These are phyloP conservation scores for Pichia californica DNA, from an alignment of 805 yeast genomes.

Conservation along the genomic window DNA sequence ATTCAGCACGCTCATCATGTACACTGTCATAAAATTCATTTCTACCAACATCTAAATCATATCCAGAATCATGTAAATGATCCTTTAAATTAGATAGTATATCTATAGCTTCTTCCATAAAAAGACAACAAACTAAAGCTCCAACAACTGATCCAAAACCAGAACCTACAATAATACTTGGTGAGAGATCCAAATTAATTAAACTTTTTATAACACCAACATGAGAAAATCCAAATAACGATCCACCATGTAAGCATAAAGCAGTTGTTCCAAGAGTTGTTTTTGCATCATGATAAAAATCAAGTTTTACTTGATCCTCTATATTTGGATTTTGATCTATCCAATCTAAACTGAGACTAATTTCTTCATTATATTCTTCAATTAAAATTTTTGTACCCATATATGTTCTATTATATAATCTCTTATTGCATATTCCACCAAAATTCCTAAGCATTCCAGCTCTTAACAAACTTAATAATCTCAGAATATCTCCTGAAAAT, in stretches of 20 bases:
- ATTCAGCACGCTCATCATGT: constrained; percentile 26
- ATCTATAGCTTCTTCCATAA: constrained; percentile 53
- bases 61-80: constrained; percentile 30
- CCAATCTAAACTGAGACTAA: constrained; percentile 51
- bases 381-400: constrained; percentile 85
- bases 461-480: constrained; percentile 60
- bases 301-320: constrained; percentile 51
- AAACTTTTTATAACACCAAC: constrained; percentile 86
- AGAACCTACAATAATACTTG: constrained; percentile 82
- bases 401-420: constrained; percentile 73
- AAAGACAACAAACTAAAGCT: constrained; percentile 68
- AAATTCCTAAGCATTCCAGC: constrained; percentile 85
- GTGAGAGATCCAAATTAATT: constrained; percentile 67
- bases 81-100: constrained; percentile 35
- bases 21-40: constrained; percentile 22
- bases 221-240: constrained; percentile 90
- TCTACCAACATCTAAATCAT: constrained; percentile 33
- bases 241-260: constrained; percentile 87
- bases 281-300: constrained; percentile 78
- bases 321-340: constrained; percentile 17
- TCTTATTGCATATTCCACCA: constrained; percentile 81
- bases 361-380: constrained; percentile 80
- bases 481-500: constrained; percentile 46
- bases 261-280: constrained; percentile 91
- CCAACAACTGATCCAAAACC: constrained; percentile 95